phyloP scores from a whole-genome alignment of 345 rosid species.

The Bruguiera sexangula region DNA sequence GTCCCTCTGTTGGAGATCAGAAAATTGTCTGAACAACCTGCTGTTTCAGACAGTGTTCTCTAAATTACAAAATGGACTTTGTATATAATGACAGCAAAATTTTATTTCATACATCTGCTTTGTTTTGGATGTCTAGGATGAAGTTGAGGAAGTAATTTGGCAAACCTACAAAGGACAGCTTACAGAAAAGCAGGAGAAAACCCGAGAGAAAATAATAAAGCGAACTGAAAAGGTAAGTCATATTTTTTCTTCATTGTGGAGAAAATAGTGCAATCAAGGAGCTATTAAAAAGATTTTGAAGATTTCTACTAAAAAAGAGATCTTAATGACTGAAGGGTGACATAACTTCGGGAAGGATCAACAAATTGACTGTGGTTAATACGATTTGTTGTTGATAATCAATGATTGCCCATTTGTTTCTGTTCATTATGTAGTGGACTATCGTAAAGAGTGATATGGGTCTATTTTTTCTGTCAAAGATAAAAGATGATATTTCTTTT shows the following conservation, averaged over 20 bases:
- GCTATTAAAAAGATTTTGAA: not conserved
- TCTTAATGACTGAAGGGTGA: too few relatives aligned
- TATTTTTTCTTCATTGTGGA: not conserved
- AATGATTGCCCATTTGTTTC: too few relatives aligned
- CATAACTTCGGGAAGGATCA: too few relatives aligned
- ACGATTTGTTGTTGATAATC: too few relatives aligned
- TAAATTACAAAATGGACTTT: constrained; percentile 2
- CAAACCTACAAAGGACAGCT: constrained; percentile 92
- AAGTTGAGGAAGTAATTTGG: constrained; percentile 87
- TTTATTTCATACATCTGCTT: constrained; percentile 1
- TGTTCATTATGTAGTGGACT: too few relatives aligned
- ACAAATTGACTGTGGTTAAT: too few relatives aligned
- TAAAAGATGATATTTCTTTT: too few relatives aligned
- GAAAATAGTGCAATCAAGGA: not conserved
- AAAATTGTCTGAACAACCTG: constrained; percentile 2
- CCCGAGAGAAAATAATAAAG: constrained; percentile 77
- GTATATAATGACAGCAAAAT: not conserved
- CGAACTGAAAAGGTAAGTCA: constrained; percentile 66
- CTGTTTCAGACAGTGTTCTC: not conserved
- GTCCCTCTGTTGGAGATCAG: not conserved
- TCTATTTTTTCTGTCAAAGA: too few relatives aligned
- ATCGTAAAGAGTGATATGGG: too few relatives aligned
- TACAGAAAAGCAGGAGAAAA: constrained; percentile 94
- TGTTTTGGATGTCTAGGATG: constrained; percentile 53
- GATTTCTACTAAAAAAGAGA: not conserved